Evolutionary conservation across 2,329 filamentous ascomycete genomes (phyloP).

Genomic region (Sporothrix pallida): DNA sequence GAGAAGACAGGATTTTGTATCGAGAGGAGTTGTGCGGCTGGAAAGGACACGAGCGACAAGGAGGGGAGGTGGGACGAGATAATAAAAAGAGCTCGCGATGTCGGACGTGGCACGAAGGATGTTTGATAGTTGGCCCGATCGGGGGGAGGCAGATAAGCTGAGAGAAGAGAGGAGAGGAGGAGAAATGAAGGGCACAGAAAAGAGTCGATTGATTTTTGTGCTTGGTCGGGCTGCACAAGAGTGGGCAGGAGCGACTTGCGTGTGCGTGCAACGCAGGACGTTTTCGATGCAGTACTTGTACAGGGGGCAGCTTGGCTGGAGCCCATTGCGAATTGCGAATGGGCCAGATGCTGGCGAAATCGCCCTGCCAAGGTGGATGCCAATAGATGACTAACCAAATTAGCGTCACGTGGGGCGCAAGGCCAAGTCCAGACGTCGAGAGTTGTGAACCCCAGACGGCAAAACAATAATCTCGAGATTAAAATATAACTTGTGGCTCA

Average conservation of each 20-base stretch:
- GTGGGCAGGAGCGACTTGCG: background rate
- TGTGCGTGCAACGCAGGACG: background rate
- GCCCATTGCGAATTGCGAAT: constrained; percentile 13
- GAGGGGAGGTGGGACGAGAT: constrained; percentile 20
- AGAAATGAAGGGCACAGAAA: background rate
- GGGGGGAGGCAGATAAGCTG: background rate
- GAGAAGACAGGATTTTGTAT: background rate
- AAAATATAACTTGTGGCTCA: background rate
- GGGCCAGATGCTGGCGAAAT: constrained; percentile 20
- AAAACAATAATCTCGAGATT: background rate
- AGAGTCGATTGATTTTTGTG: background rate
- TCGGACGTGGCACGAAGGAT: constrained; percentile 19
- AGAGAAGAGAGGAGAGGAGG: background rate
- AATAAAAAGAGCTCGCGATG: constrained; percentile 18
- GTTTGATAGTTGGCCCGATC: background rate
- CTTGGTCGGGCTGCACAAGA: background rate
- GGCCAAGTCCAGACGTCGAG: background rate
- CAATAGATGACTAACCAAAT: constrained; percentile 1
- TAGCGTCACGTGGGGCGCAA: constrained; percentile 18
- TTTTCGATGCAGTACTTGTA: constrained; percentile 10
- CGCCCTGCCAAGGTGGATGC: constrained; percentile 8
- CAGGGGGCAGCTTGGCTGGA: constrained; percentile 26
- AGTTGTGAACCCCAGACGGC: no score
- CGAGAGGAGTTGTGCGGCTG: background rate
- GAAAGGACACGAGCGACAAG: background rate